These are phyloP conservation scores for Colletotrichum liaoningense DNA, from an alignment of 2,329 filamentous ascomycete species.

Conservation along the genomic window DNA sequence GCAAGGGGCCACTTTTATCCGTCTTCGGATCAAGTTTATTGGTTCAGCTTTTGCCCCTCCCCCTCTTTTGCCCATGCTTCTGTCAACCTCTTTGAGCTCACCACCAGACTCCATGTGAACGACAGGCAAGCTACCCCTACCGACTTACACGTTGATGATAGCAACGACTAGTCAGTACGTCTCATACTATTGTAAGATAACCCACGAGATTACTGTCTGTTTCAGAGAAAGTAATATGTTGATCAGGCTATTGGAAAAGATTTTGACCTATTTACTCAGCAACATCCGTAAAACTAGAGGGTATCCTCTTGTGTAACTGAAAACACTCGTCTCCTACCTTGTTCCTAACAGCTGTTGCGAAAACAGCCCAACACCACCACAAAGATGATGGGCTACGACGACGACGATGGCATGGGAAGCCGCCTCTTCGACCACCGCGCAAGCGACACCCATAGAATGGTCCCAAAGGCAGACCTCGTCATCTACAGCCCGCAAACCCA, in stretches of 20 bases:
- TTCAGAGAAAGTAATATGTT: not conserved
- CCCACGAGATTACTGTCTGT: not conserved
- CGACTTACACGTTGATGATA: too few relatives aligned
- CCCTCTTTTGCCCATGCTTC: not conserved
- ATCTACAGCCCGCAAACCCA: slow-evolving; percentile 15
- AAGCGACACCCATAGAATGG: slow-evolving; percentile 1
- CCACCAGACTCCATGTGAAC: fast-evolving
- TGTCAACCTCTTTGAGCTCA: too few relatives aligned
- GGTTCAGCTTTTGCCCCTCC: not conserved
- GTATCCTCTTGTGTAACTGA: not conserved
- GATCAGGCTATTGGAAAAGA: not conserved
- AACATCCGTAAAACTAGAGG: not conserved
- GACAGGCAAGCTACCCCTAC: too few relatives aligned
- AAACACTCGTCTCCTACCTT: not conserved
- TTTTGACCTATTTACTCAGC: not conserved
- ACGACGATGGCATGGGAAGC: slow-evolving; percentile 4
- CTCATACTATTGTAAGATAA: not conserved
- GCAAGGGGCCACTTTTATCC: not conserved
- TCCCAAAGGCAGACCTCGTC: slow-evolving; percentile 5
- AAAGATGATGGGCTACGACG: not conserved
- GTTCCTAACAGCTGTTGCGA: too few relatives aligned
- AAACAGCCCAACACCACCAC: not conserved
- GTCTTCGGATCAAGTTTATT: not conserved
- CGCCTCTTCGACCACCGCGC: not conserved
- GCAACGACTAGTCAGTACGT: not conserved